phyloP scores from a whole-genome alignment of 179 eudicot genomes.

The Amaranthus tricolor region DNA sequence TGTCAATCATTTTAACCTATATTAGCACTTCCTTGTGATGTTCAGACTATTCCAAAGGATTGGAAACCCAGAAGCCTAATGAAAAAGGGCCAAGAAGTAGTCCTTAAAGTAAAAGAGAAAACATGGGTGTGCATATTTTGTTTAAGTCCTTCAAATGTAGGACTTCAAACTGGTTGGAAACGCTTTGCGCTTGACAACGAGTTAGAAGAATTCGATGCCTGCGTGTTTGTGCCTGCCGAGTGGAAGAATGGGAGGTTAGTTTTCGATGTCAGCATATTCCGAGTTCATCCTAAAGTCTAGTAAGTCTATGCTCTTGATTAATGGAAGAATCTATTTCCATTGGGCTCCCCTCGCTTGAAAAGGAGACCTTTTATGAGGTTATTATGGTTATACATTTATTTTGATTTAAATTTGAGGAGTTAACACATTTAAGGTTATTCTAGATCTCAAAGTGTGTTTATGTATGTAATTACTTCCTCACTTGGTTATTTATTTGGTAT shows the following conservation, averaged over 20 bases:
- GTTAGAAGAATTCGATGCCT: constrained; percentile 1
- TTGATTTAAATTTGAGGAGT: no score
- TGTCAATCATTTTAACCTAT: background rate
- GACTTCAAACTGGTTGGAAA: background rate
- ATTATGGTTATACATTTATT: no score
- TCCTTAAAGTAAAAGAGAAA: background rate
- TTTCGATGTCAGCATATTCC: constrained; percentile 1
- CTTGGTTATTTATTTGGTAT: no score
- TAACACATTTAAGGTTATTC: no score
- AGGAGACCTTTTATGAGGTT: background rate
- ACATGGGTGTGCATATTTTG: background rate
- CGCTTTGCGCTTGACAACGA: background rate
- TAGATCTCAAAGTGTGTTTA: no score
- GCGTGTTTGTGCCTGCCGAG: constrained; percentile 8
- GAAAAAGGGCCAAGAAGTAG: background rate
- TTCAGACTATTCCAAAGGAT: background rate
- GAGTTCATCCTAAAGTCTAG: background rate
- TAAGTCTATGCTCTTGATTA: background rate
- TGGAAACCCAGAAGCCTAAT: background rate
- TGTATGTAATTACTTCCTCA: no score
- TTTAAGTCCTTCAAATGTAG: background rate
- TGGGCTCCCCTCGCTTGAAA: background rate
- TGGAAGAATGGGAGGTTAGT: background rate
- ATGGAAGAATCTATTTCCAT: background rate
- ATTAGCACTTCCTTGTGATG: background rate